Evolutionary conservation across 805 yeast species (phyloP), one percentile per base, ranked within the genome.

Genomic region (Candida adriatica): DNA sequence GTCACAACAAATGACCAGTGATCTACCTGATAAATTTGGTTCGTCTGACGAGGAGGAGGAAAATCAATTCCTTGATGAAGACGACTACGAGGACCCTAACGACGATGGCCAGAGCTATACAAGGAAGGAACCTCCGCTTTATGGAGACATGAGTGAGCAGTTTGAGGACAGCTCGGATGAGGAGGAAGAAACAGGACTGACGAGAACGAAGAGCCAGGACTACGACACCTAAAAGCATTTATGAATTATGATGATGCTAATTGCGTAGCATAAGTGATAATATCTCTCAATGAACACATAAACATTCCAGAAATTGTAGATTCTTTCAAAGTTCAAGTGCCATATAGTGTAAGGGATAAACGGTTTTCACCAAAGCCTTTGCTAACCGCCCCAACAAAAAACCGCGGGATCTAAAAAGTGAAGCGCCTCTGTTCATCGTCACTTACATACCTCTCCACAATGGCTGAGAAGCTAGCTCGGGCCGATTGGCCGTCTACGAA

Each of bases 91-190:
- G 45, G 88, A 81, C 49, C 88, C 90, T 1, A 79, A 81, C 48
- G 90, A 82, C 52, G 90, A 81, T 48, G 90, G 90, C 0, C 75
- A 73, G 49, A 76, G 84, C 2, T 81, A 81, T 53, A 73, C 75
- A 32, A 78, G 73, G 50, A 64, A 68, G 16, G 59, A 66, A 24
- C 73, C 77, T 45, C 79, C 84, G 6, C 54, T 79, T 33, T 79
- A 80, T 42, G 50, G 45, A 30, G 58, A 45, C 42, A 49, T 53
- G 51, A 43, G 51, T 18, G 53, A 55, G 3, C 53, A 44, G 35
- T 44, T 29, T 27, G 42, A 30, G 29, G 51, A 29, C 37, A 45
- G 35, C 27, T 59, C 54, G 5, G 55, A 56, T 14, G 56, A 51
- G n/a, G 55, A 48, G 2, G 50, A 44, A 3, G 62, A 52, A 4